Conservation (phyloP, 179 eudicot species). For the Beta macrorhiza region DNA sequence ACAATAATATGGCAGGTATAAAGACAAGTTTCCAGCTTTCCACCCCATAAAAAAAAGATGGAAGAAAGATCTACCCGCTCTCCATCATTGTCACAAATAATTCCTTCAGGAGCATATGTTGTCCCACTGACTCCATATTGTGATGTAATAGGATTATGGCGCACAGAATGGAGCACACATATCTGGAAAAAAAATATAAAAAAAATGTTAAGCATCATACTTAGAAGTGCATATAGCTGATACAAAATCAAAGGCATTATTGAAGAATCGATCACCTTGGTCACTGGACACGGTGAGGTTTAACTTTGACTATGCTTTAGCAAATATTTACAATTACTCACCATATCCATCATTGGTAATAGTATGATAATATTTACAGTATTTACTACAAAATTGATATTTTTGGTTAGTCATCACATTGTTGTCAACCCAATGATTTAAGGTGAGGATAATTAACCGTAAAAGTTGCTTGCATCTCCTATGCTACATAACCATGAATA, state of each 20-base stretch:
- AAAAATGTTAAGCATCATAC: not conserved
- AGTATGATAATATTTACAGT: not conserved
- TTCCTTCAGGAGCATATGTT: slow-evolving; percentile 96
- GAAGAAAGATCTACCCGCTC: slow-evolving; percentile 48
- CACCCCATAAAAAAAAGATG: not conserved
- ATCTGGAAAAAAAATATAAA: slow-evolving; percentile 45
- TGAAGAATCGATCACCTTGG: too few relatives aligned
- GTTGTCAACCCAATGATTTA: not conserved
- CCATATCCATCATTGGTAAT: not conserved
- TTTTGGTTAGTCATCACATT: not conserved
- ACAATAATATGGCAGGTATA: not conserved
- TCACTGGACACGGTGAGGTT: too few relatives aligned
- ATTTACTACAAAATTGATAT: not conserved
- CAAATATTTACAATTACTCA: too few relatives aligned
- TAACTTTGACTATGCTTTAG: too few relatives aligned
- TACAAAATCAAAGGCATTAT: too few relatives aligned
- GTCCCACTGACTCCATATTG: slow-evolving; percentile 87
- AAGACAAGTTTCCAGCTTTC: not conserved
- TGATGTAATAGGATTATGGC: slow-evolving; percentile 49
- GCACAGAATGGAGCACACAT: slow-evolving; percentile 72
- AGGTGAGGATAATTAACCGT: not conserved
- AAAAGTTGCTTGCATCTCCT: not conserved
- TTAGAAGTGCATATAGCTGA: not conserved
- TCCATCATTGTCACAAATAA: slow-evolving; percentile 56
- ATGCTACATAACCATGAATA: not conserved